phyloP scores from a whole-genome alignment of 805 yeast genomes.

The Candida pini region DNA sequence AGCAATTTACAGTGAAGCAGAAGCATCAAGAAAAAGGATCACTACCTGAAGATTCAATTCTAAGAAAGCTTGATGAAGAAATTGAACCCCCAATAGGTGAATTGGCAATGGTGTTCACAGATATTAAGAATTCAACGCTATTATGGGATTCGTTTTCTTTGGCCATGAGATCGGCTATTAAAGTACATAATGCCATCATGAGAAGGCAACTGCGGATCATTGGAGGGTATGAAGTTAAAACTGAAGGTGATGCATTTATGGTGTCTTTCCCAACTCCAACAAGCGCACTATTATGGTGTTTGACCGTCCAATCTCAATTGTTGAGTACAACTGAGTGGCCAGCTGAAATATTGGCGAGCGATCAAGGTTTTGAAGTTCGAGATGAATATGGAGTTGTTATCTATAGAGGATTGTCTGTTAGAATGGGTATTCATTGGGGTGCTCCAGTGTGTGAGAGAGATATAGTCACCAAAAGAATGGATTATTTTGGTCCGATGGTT shows the following conservation, averaged over 20 bases:
- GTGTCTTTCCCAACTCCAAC: slow-evolving; percentile 93
- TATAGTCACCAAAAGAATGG: slow-evolving; percentile 95
- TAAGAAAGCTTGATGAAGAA: slow-evolving; percentile 82
- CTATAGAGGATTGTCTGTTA: slow-evolving; percentile 85
- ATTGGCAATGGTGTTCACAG: slow-evolving; percentile 94
- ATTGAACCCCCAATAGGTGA: slow-evolving; percentile 94
- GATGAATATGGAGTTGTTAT: slow-evolving; percentile 56
- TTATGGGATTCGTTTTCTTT: slow-evolving; percentile 91
- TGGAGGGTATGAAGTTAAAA: slow-evolving; percentile 97
- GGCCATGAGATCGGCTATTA: slow-evolving; percentile 96
- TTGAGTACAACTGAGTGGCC: slow-evolving; percentile 90
- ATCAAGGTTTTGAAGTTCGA: slow-evolving; percentile 75
- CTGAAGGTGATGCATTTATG: slow-evolving; percentile 99
- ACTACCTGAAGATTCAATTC: slow-evolving; percentile 63
- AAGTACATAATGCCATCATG: slow-evolving; percentile 91
- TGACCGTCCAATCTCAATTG: slow-evolving; percentile 81
- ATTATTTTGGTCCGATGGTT: slow-evolving; percentile 98
- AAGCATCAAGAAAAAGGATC: slow-evolving; percentile 37
- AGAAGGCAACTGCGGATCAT: slow-evolving; percentile 85
- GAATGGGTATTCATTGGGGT: slow-evolving; percentile 99
- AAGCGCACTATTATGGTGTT: slow-evolving; percentile 89
- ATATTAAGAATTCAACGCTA: slow-evolving; percentile 88
- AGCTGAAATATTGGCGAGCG: slow-evolving; percentile 75
- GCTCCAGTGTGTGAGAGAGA: slow-evolving; percentile 93
- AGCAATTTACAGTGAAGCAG: slow-evolving; percentile 39